Base-by-base conservation (phyloP, 1,284 basidiomycete species). In the Tilletiaria anomala region DNA sequence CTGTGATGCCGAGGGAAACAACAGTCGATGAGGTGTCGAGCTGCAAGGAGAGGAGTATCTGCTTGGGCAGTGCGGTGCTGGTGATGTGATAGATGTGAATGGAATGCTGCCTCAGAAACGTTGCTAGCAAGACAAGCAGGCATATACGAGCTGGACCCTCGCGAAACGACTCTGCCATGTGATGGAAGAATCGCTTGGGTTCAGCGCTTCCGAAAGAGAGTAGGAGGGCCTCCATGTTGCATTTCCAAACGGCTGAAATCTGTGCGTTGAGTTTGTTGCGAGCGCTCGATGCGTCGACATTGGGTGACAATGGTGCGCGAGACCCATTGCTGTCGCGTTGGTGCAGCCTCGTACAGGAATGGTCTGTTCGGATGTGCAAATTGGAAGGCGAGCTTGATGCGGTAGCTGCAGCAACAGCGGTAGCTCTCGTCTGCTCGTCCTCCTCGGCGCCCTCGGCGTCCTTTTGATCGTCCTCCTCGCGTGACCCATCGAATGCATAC, bases 81-180 rank as follows among this genome's bases (percentile, higher is more conserved):
- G 58, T 62, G 45, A 66, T 59, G 38, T 56, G 54, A 33, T 61
- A 62, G 16, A 52, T 50, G 43, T 62, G 57, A 21, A 58, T 55
- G 10, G 59, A 48, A 26, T 60, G 53, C 26, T 54, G 48, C 10
- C 60, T 53, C 32, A 64, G 24, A 39, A 65, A 65, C 39, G 47
- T 55, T 21, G 53, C 53, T 11, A 65, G 49, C 31, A 62, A 46
- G 23, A 56, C 50, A 8, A 65, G 51, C n/a, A 64, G 43, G 6
- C 57, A 48, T 1, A 58, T 47, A 11, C 58, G 50, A 0, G 52
- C 43, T 1, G 42, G 24, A 3, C 51, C 50, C 6, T 56, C 54
- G 35, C 14, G 37, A 35, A 60, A 57, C 5, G 53, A 46, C 17
- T 49, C 47, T 19, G 60, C 47, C 6, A 65, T 31, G 42, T 62